phyloP scores from a whole-genome alignment of 2,329 filamentous ascomycete species.

The Sarocladium oryzae region DNA sequence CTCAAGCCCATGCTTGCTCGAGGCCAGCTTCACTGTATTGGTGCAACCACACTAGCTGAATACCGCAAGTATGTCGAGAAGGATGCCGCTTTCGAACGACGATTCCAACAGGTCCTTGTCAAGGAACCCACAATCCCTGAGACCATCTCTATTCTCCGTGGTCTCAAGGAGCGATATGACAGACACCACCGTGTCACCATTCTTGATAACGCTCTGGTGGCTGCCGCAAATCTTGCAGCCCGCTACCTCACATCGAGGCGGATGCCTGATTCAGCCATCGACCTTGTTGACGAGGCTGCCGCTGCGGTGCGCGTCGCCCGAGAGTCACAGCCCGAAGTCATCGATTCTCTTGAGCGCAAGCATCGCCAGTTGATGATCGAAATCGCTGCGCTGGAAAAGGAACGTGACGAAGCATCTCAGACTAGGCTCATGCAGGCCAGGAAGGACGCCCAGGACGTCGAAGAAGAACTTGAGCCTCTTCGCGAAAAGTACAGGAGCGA shows the following conservation, averaged over 20 bases:
- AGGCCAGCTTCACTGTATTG: slow-evolving; percentile 95
- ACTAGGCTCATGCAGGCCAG: slow-evolving; percentile 74
- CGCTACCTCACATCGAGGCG: slow-evolving; percentile 87
- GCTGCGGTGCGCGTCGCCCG: slow-evolving; percentile 93
- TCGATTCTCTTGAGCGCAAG: slow-evolving; percentile 89
- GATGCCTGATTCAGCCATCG: slow-evolving; percentile 92
- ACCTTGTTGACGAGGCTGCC: slow-evolving; percentile 92
- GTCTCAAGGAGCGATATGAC: slow-evolving; percentile 96
- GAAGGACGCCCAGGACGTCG: slow-evolving; percentile 87
- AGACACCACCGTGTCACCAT: slow-evolving; percentile 98
- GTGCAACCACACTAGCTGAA: slow-evolving; percentile 88
- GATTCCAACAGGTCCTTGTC: slow-evolving; percentile 96
- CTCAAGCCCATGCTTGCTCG: slow-evolving; percentile 97
- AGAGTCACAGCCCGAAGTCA: slow-evolving; percentile 92
- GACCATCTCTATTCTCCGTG: slow-evolving; percentile 96
- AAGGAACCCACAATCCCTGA: slow-evolving; percentile 87
- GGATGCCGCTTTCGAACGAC: slow-evolving; percentile 93
- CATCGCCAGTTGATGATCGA: slow-evolving; percentile 92
- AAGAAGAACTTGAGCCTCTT: slow-evolving; percentile 85
- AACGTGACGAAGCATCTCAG: slow-evolving; percentile 91
- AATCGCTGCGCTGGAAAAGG: slow-evolving; percentile 88
- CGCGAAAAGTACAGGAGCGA: slow-evolving; percentile 95
- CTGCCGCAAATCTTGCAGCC: slow-evolving; percentile 83
- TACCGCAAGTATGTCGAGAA: slow-evolving; percentile 99
- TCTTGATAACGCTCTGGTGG: slow-evolving; percentile 85